Evolutionary conservation across 106 monocot genomes (phyloP), one percentile per base, ranked within the genome.

Genomic region (Phalaenopsis aphrodite): DNA sequence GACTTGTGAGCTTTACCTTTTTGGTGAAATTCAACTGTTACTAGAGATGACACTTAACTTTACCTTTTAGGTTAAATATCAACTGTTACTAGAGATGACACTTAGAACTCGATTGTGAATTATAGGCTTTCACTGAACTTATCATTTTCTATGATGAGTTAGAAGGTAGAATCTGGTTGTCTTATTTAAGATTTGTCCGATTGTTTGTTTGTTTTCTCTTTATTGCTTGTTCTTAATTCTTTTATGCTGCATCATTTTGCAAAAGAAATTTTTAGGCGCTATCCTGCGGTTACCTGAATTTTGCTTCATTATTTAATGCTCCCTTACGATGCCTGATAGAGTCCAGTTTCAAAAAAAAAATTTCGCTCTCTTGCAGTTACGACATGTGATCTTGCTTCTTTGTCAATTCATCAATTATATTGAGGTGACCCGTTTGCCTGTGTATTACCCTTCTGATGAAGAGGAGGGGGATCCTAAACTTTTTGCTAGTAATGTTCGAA

Each of bases 321-420:
- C 49, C 8, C 16, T 61, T 36, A 41, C 41, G 36, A 17, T 45
- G n/a, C 69, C 72, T 23, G 2, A 42, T 56, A 75, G 9, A 21
- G 9, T 4, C 15, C 16, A 19, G 23, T 73, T 82, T 39, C 52
- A 30, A 36, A n/a, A n/a, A n/a, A n/a, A n/a, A n/a, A n/a, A n/a
- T n/a, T n/a, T n/a, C 18, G 5, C 2, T 16, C 47, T 69, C n/a
- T 85, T 87, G 76, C 86, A 98, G 97, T 92, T 88, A 10, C 90
- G 90, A 2, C 97, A 98, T 85, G 56, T 94, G 49, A 56, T 98
- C 81, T 89, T 98, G 81, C 94, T 98, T 83, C 94, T 97, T 81
- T 92, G 97, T 80, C 97, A 98, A 79, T 94, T 94, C 79, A 85
- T 94, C 4, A 98, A 98, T 83, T 80, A 94, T 77, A 75, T 98